Evolutionary conservation across 805 yeast species (phyloP), one percentile per base, ranked within the genome.

Genomic region (Myxozyma melibiosi): DNA sequence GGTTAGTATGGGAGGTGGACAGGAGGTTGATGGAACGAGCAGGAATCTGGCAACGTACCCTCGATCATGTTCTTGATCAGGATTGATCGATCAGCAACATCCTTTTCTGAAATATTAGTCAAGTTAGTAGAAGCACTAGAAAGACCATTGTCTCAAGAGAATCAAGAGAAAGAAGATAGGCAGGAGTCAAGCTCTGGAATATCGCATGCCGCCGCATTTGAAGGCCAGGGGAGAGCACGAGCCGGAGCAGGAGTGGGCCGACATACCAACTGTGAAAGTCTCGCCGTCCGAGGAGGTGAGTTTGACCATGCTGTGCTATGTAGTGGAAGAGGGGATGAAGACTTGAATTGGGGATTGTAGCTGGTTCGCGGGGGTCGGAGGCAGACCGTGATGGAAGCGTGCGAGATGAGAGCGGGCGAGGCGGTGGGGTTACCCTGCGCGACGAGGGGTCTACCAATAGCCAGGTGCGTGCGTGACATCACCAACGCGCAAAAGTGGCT

Each of bases 31-130:
- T 7, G 24, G 39, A 27, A 38, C 7, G 48, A 20, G 24, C 46
- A 13, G 9, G 8, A 9, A 40, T 47, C n/a, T n/a, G n/a, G n/a
- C 14, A 5, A 14, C 73, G 83, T 78, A 74, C 90, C 96, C 62
- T 84, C 85, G 62, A 91, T 77, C 88, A 91, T 84, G 74, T 91
- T 88, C 73, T 88, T 90, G 72, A 91, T 82, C 65, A 91, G 78
- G 35, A 88, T 79, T 5, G 96, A 88, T 70, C 91, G 86, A 71
- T 87, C 95, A 6, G 96, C 96, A 18, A 90, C 90, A 67, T 84
- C 83, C 65, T 83, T 79, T 52, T 70, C 75, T 71, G 42, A 4
- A 50, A 33, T 13, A n/a, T n/a, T n/a, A n/a, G 8, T 20, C n/a
- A 16, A 22, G 16, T 40, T 39, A 40, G 28, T 18, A 13, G 38